phyloP scores from a whole-genome alignment of 345 rosid genomes.

The Ceriops zippeliana region DNA sequence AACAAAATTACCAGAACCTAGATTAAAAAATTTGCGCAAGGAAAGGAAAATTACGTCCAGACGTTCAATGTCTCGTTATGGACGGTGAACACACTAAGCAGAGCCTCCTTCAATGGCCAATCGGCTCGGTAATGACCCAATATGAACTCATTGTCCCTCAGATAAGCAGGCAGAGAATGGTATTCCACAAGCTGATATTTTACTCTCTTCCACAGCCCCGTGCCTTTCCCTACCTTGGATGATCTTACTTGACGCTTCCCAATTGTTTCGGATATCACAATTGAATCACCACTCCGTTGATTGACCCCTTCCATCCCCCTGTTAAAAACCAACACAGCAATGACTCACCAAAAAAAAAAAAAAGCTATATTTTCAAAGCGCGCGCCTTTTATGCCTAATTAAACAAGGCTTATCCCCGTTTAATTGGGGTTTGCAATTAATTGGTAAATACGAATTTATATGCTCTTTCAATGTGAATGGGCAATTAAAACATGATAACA shows the following conservation, averaged over 20 bases:
- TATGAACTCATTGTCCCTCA: conserved; percentile 87
- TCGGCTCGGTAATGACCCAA: conserved; percentile 80
- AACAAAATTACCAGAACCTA: neutral
- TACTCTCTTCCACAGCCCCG: conserved; percentile 78
- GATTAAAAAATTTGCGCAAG: neutral
- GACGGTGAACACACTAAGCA: conserved; percentile 76
- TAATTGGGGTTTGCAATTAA: too few relatives aligned
- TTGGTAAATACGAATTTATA: too few relatives aligned
- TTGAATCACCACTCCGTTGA: conserved; percentile 21
- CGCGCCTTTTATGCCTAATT: too few relatives aligned
- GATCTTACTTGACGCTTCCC: conserved; percentile 33
- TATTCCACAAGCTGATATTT: conserved; percentile 89
- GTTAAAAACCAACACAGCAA: conserved; percentile 3
- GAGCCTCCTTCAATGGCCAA: conserved; percentile 87
- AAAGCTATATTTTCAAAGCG: too few relatives aligned
- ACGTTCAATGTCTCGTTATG: conserved; percentile 94
- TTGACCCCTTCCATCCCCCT: conserved; percentile 37
- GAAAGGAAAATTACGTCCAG: conserved; percentile 70
- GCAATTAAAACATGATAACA: too few relatives aligned
- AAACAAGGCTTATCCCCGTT: too few relatives aligned
- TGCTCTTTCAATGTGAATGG: too few relatives aligned
- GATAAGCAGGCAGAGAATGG: conserved; percentile 74
- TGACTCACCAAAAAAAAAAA: too few relatives aligned
- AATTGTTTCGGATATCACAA: conserved; percentile 34
- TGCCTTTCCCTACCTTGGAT: conserved; percentile 61